Percentiles rank a stretch among this genome's conserved stretches.
Evolutionary conservation across 371 early-diverging fungal species (phyloP).

Genomic region (Mortierella sp.): DNA sequence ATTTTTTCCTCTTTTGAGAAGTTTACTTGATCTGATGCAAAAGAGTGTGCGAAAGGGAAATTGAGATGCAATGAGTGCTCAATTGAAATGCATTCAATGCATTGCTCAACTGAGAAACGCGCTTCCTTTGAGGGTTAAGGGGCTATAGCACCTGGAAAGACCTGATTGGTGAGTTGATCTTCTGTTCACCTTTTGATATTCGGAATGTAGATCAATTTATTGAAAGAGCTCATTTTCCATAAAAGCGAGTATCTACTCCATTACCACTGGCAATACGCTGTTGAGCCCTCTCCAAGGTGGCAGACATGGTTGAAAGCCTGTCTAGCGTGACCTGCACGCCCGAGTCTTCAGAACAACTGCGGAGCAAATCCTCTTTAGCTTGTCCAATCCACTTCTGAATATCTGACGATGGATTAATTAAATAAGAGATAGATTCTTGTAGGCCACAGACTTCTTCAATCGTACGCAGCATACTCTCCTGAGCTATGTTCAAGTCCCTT

Average conservation of each 20-base stretch:
- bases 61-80: background rate
- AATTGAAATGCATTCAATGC: slow-evolving; percentile 1
- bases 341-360: background rate
- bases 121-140: background rate
- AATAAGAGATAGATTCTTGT: background rate
- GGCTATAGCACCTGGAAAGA: slow-evolving; percentile 1
- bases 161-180: background rate
- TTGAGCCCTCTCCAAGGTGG: background rate
- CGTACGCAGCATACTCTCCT: background rate
- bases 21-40: background rate
- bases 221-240: background rate
- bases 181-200: no score
- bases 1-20: no score
- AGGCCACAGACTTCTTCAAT: background rate
- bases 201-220: no score
- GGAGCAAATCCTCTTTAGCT: background rate
- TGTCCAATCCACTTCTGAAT: background rate
- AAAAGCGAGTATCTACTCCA: no score
- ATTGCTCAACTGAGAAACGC: background rate
- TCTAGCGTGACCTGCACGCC: background rate
- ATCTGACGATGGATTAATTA: background rate
- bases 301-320: background rate
- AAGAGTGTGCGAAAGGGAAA: slow-evolving; percentile 3
- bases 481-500: background rate
- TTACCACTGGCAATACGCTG: background rate